Evolutionary conservation across 148 eudicot species (phyloP).

Genomic region (Silene uniflora): DNA sequence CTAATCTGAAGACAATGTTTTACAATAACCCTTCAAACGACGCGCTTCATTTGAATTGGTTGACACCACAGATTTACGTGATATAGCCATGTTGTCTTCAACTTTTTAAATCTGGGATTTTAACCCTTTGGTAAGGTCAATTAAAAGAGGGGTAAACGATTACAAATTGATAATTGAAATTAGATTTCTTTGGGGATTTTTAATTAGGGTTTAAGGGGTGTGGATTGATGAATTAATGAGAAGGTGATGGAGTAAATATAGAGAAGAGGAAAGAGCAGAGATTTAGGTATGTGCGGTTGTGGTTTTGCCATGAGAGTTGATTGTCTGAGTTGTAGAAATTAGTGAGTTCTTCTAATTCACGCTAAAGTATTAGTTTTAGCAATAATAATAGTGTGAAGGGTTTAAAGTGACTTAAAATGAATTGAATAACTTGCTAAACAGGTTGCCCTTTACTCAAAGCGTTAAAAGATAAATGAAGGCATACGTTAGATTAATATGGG

Average conservation of each 20-base stretch:
- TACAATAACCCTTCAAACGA: slow-evolving; percentile 38
- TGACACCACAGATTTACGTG: slow-evolving; percentile 29
- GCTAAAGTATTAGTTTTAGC: too few relatives aligned
- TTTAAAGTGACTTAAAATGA: too few relatives aligned
- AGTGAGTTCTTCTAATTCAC: too few relatives aligned
- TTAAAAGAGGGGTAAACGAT: too few relatives aligned
- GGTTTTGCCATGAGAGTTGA: neutral
- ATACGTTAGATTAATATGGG: too few relatives aligned
- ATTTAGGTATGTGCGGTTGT: neutral
- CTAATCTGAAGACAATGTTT: slow-evolving; percentile 22
- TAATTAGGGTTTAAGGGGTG: neutral
- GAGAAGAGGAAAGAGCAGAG: neutral
- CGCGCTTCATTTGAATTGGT: slow-evolving; percentile 38
- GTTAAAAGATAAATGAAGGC: too few relatives aligned
- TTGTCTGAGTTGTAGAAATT: neutral
- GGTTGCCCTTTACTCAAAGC: too few relatives aligned
- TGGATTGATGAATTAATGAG: neutral
- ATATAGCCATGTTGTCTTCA: slow-evolving; percentile 79
- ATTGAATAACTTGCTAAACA: too few relatives aligned
- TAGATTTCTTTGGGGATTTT: neutral
- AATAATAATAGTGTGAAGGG: too few relatives aligned
- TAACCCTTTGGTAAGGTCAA: too few relatives aligned
- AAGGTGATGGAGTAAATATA: neutral
- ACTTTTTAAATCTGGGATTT: slow-evolving; percentile 39
- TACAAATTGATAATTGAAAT: neutral